A percentile compares a stretch with the other conserved stretches of the same genome.
phyloP scores from a whole-genome alignment of 345 rosid species.

The Carallia brachiata region DNA sequence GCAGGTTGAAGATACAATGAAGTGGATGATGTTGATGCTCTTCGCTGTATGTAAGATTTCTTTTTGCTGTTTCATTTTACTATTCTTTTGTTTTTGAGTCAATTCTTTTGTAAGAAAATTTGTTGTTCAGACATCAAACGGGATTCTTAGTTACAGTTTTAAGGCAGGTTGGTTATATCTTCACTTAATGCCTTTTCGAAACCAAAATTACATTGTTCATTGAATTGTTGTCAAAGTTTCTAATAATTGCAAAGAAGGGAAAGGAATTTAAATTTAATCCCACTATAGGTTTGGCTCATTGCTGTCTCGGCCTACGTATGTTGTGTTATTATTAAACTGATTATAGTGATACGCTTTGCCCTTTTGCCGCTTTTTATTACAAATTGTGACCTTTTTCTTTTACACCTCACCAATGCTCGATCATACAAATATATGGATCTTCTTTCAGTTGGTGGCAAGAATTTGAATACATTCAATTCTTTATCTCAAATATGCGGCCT shows the following conservation, averaged over 20 bases:
- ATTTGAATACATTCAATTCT: too few species aligned
- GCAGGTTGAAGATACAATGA: slow-evolving; percentile 12
- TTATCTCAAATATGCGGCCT: too few species aligned
- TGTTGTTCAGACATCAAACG: slow-evolving; percentile 25
- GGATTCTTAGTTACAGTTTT: slow-evolving; percentile 29
- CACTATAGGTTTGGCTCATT: neutral
- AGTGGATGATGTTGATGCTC: slow-evolving; percentile 15
- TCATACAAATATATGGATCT: too few species aligned
- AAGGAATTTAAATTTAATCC: neutral
- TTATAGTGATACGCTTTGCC: too few species aligned
- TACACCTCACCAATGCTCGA: too few species aligned
- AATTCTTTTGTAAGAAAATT: slow-evolving; percentile 53
- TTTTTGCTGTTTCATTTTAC: slow-evolving; percentile 14
- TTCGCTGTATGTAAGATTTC: slow-evolving; percentile 20
- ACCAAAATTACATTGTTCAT: slow-evolving; percentile 2
- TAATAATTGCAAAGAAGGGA: neutral
- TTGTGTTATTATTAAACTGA: too few species aligned
- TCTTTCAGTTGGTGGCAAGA: too few species aligned
- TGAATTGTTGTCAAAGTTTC: slow-evolving; percentile 5
- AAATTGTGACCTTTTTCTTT: too few species aligned
- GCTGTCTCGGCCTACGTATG: too few species aligned
- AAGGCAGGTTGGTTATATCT: slow-evolving; percentile 12
- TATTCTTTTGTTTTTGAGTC: slow-evolving; percentile 47
- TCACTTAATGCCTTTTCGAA: neutral
- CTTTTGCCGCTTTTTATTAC: too few species aligned